Conservation (phyloP, 1,284 basidiomycete species). For the Earliella scabrosa region DNA sequence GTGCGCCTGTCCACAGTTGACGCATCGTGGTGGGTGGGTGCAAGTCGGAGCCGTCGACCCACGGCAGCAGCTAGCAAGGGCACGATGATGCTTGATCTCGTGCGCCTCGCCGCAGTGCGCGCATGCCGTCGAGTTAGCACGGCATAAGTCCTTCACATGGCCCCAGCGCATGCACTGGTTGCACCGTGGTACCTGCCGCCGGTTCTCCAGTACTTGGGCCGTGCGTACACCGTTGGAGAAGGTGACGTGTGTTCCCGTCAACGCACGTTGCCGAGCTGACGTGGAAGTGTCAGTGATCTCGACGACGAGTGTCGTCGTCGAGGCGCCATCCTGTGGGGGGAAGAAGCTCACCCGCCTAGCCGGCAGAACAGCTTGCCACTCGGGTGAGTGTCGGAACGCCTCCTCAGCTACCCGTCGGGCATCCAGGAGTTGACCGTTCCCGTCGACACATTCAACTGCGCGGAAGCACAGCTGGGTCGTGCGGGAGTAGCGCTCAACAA, state of each 20-base stretch:
- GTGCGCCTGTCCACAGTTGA: not conserved
- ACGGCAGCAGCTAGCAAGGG: not conserved
- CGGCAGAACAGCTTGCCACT: too few species aligned
- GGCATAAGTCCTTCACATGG: not conserved
- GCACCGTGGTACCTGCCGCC: not conserved
- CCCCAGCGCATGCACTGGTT: not conserved
- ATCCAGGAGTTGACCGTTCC: not conserved
- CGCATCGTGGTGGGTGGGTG: not conserved
- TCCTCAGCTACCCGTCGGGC: not conserved
- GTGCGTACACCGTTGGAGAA: not conserved
- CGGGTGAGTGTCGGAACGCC: not conserved
- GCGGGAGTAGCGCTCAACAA: not conserved
- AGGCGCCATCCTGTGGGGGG: too few species aligned
- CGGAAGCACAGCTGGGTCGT: slow-evolving; percentile 3
- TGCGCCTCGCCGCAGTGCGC: not conserved
- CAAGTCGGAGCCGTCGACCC: not conserved
- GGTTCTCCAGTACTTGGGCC: not conserved
- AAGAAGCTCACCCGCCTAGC: too few species aligned
- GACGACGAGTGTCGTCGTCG: too few species aligned
- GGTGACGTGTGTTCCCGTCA: not conserved
- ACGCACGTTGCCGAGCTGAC: too few species aligned
- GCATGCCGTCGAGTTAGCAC: not conserved
- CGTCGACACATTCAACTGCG: not conserved
- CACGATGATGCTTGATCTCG: not conserved
- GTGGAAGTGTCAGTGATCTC: too few species aligned